A percentile compares a stretch with the other conserved stretches of the same genome.
These are phyloP conservation scores for Saccharomycopsis oosterbeekiorum DNA, from an alignment of 805 yeast species.

Conservation along the genomic window DNA sequence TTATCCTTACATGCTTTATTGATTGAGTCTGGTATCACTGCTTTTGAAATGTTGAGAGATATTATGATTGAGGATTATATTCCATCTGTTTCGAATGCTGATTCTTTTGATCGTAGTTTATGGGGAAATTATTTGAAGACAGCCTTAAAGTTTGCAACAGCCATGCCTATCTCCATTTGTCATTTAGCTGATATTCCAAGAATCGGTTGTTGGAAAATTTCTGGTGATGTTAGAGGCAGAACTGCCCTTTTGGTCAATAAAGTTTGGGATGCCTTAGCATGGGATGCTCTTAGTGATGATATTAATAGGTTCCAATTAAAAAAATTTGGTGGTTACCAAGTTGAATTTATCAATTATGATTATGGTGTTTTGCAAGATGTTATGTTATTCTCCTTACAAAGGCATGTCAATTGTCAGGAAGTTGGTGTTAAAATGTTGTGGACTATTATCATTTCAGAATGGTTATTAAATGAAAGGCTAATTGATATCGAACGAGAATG, in stretches of 20 bases:
- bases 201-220: slow-evolving; percentile 54
- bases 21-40: slow-evolving; percentile 43
- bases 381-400: slow-evolving; percentile 58
- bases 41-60: slow-evolving; percentile 44
- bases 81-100: slow-evolving; percentile 43
- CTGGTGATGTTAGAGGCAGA: slow-evolving; percentile 53
- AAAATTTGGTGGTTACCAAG: slow-evolving; percentile 63
- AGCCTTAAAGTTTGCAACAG: slow-evolving; percentile 46
- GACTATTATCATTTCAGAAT: slow-evolving; percentile 62
- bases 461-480: slow-evolving; percentile 45
- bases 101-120: slow-evolving; percentile 43
- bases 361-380: slow-evolving; percentile 55
- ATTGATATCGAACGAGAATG: slow-evolving; percentile 55
- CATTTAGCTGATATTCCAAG: slow-evolving; percentile 65
- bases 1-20: slow-evolving; percentile 52
- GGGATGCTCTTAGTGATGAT: slow-evolving; percentile 48
- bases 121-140: slow-evolving; percentile 64
- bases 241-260: slow-evolving; percentile 44
- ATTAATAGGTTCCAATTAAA: slow-evolving; percentile 47
- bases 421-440: slow-evolving; percentile 60
- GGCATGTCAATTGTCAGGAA: slow-evolving; percentile 47
- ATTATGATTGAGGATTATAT: slow-evolving; percentile 39
- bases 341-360: slow-evolving; percentile 47
- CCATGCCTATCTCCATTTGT: slow-evolving; percentile 61
- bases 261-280: slow-evolving; percentile 70